Evolutionary conservation across 345 rosid species (phyloP).

Genomic region (Isatis tinctoria): DNA sequence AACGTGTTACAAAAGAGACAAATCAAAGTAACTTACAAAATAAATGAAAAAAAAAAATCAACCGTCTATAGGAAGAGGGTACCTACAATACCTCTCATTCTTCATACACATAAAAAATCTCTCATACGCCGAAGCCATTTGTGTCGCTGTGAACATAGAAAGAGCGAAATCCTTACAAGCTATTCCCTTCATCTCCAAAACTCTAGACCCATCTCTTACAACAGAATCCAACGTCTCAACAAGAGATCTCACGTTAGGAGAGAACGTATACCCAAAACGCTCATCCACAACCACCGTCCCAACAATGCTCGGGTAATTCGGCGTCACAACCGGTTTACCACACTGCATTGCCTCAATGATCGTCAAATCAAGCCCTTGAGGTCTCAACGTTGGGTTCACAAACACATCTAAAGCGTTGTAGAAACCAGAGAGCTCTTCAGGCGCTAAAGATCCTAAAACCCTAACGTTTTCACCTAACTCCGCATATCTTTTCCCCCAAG

Average conservation of each 20-base stretch:
- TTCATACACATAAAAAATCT: conserved; percentile 80
- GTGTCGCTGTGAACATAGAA: conserved; percentile 55
- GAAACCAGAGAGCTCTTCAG: conserved; percentile 50
- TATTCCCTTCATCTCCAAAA: conserved; percentile 48
- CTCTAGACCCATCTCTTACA: conserved; percentile 44
- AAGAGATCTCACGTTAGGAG: conserved; percentile 62
- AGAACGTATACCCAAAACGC: conserved; percentile 56
- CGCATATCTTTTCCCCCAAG: conserved; percentile 57
- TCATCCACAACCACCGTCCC: conserved; percentile 58
- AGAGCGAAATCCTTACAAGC: conserved; percentile 43
- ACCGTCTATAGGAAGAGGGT: conserved; percentile 57
- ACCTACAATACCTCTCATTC: conserved; percentile 46
- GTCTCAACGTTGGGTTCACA: conserved; percentile 68
- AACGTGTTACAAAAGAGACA: neutral
- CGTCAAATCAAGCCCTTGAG: conserved; percentile 71
- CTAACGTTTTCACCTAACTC: conserved; percentile 53
- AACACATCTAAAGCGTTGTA: conserved; percentile 65
- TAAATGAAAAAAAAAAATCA: neutral
- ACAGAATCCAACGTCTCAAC: conserved; percentile 49
- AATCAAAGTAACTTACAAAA: conserved; percentile 7
- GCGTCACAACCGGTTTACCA: conserved; percentile 64
- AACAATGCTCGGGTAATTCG: conserved; percentile 62
- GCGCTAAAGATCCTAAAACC: conserved; percentile 52
- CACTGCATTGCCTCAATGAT: conserved; percentile 72
- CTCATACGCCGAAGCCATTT: conserved; percentile 75